Percentiles rank a stretch among this genome's conserved stretches.
Evolutionary conservation across 2,329 filamentous ascomycete species (phyloP).

Genomic region (Aspergillus costaricaensis): DNA sequence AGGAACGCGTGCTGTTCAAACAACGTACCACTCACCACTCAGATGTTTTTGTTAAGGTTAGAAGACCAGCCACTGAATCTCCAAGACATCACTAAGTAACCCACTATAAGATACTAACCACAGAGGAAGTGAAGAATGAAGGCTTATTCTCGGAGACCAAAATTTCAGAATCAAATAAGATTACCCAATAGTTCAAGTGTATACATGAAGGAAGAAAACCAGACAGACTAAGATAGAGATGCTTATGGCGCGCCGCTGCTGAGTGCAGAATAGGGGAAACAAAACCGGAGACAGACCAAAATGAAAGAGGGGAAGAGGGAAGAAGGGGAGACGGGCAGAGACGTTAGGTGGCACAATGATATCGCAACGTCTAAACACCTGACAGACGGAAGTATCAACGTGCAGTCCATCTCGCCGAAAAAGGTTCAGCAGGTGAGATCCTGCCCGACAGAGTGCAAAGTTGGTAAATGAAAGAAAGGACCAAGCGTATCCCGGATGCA

Average conservation of each 20-base stretch:
- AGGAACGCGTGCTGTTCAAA: too few relatives aligned
- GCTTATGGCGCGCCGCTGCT: neutral
- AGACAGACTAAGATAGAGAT: conserved; percentile 1
- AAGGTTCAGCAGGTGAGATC: too few relatives aligned
- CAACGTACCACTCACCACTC: too few relatives aligned
- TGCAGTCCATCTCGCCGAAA: too few relatives aligned
- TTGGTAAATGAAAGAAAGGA: neutral
- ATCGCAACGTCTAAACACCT: neutral
- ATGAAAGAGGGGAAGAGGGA: neutral
- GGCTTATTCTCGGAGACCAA: neutral
- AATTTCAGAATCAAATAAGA: conserved; percentile 6
- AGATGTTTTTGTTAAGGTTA: neutral
- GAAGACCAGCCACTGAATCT: too few relatives aligned
- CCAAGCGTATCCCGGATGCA: neutral
- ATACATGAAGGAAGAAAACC: conserved; percentile 6
- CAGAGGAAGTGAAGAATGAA: neutral
- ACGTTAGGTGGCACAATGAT: neutral
- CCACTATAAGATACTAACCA: neutral
- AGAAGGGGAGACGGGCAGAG: conserved; percentile 3
- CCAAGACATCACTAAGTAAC: neutral
- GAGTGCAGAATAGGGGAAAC: conserved; percentile 3
- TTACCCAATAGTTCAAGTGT: conserved; percentile 15
- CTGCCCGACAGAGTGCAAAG: too few relatives aligned
- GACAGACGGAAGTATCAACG: neutral
- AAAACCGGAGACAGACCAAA: neutral